These are phyloP conservation scores for Kodamaea hsintzibuensis DNA, from an alignment of 805 yeast species.

Conservation along the genomic window DNA sequence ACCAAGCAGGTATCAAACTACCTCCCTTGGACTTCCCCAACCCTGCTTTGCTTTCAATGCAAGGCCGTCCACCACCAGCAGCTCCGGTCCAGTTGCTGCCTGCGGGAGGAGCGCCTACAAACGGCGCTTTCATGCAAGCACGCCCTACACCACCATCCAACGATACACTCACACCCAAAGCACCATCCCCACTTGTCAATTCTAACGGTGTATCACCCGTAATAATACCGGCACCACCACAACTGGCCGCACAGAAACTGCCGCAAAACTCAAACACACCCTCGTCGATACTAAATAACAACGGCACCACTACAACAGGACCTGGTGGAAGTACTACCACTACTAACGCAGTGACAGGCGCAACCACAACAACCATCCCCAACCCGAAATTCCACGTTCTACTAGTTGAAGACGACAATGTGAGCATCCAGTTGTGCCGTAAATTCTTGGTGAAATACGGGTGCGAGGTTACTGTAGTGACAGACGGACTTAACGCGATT, in stretches of 20 bases:
- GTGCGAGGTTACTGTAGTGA: slow-evolving; percentile 87
- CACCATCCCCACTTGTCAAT: slow-evolving; percentile 16
- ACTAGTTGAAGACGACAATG: slow-evolving; percentile 78
- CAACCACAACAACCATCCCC: slow-evolving; percentile 15
- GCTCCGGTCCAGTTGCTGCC: slow-evolving; percentile 6
- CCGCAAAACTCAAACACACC: neutral
- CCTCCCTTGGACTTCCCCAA: slow-evolving; percentile 63
- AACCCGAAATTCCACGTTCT: slow-evolving; percentile 65
- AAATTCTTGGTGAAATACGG: slow-evolving; percentile 86
- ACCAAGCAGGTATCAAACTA: slow-evolving; percentile 63
- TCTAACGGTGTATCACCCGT: slow-evolving; percentile 16
- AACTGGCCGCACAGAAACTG: slow-evolving; percentile 7
- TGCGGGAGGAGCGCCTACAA: neutral
- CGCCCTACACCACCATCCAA: slow-evolving; percentile 12
- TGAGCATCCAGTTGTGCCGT: slow-evolving; percentile 79
- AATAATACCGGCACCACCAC: slow-evolving; percentile 4
- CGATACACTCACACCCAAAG: slow-evolving; percentile 13
- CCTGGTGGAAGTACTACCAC: neutral
- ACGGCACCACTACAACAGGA: slow-evolving; percentile 6
- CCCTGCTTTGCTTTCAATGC: slow-evolving; percentile 25
- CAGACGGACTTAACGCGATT: slow-evolving; percentile 90
- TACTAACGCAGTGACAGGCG: slow-evolving; percentile 1
- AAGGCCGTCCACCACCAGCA: slow-evolving; percentile 17
- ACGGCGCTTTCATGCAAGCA: slow-evolving; percentile 5
- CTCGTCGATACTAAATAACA: slow-evolving; percentile 2